A percentile compares a stretch with the other conserved stretches of the same genome.
These are phyloP conservation scores for Gossypium gossypioides DNA, from an alignment of 441 rosid genomes.

Conservation along the genomic window DNA sequence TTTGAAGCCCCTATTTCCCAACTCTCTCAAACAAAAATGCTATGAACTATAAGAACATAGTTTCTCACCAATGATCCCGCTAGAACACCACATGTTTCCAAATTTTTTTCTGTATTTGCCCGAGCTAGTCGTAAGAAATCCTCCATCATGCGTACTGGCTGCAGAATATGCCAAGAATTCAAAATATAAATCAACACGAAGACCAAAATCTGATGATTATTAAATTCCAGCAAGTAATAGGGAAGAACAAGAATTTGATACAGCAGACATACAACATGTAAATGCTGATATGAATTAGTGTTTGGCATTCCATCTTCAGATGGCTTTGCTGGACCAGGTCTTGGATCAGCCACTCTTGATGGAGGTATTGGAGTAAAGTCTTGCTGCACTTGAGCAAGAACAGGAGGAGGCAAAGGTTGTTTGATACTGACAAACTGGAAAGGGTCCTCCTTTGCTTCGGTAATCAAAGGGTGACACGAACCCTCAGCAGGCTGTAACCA, in stretches of 20 bases:
- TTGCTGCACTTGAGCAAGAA: conserved; percentile 75
- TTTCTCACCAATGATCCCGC: conserved; percentile 81
- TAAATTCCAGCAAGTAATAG: conserved; percentile 3
- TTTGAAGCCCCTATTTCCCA: not conserved
- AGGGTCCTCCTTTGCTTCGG: conserved; percentile 64
- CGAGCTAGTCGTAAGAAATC: conserved; percentile 76
- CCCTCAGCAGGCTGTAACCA: conserved; percentile 60
- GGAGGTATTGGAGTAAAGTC: conserved; percentile 58
- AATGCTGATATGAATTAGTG: conserved; percentile 57
- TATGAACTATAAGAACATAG: not conserved
- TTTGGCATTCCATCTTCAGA: conserved; percentile 39
- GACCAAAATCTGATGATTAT: not conserved
- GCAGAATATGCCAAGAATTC: conserved; percentile 20
- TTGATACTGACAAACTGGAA: conserved; percentile 61
- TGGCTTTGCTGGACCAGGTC: conserved; percentile 86
- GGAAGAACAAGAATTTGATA: conserved; percentile 5
- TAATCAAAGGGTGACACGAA: conserved; percentile 30
- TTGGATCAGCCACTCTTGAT: conserved; percentile 92
- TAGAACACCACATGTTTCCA: conserved; percentile 92
- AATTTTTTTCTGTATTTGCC: conserved; percentile 66
- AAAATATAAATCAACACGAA: not conserved
- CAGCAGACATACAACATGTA: conserved; percentile 64
- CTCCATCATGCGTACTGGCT: conserved; percentile 84
- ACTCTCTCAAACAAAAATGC: not conserved
- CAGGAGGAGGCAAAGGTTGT: conserved; percentile 92